Conservation (phyloP, 352 stramenopile genomes). For the Phytophthora sp. region DNA sequence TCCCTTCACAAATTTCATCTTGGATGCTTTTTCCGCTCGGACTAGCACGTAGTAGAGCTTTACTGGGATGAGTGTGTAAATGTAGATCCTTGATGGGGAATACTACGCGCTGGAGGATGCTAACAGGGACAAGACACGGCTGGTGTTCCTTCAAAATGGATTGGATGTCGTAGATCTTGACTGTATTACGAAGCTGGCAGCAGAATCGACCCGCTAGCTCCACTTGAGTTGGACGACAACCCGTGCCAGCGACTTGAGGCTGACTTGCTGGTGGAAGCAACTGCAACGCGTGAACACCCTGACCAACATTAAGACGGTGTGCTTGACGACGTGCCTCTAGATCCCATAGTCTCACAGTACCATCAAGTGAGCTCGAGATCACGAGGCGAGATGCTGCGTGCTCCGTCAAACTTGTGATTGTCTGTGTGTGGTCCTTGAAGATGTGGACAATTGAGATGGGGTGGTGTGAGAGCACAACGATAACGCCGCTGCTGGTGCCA, state of each 20-base stretch:
- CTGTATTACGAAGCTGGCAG: slow-evolving; percentile 58
- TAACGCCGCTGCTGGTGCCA: slow-evolving; percentile 58
- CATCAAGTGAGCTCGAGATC: slow-evolving; percentile 76
- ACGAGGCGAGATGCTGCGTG: slow-evolving; percentile 59
- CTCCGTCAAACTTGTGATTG: slow-evolving; percentile 59
- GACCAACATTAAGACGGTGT: slow-evolving; percentile 63
- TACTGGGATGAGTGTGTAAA: neutral
- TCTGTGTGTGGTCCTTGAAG: slow-evolving; percentile 76
- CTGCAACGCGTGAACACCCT: slow-evolving; percentile 51
- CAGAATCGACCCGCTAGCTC: slow-evolving; percentile 61
- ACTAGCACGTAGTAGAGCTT: neutral
- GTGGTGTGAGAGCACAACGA: slow-evolving; percentile 64
- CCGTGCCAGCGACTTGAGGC: neutral
- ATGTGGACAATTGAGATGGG: slow-evolving; percentile 62
- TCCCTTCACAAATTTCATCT: slow-evolving; percentile 9
- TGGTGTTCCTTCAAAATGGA: slow-evolving; percentile 77
- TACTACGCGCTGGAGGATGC: slow-evolving; percentile 55
- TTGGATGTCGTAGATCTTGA: slow-evolving; percentile 68
- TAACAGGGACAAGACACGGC: slow-evolving; percentile 59
- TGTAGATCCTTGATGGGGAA: slow-evolving; percentile 27
- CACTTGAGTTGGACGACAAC: neutral
- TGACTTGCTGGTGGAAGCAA: slow-evolving; percentile 37
- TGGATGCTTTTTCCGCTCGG: neutral
- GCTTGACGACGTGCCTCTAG: slow-evolving; percentile 65
- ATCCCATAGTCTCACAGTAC: slow-evolving; percentile 71